A percentile compares a stretch with the other conserved stretches of the same genome.
Evolutionary conservation across 768 basidiomycete genomes (phyloP).

Genomic region (Leucogyrophana mollusca): DNA sequence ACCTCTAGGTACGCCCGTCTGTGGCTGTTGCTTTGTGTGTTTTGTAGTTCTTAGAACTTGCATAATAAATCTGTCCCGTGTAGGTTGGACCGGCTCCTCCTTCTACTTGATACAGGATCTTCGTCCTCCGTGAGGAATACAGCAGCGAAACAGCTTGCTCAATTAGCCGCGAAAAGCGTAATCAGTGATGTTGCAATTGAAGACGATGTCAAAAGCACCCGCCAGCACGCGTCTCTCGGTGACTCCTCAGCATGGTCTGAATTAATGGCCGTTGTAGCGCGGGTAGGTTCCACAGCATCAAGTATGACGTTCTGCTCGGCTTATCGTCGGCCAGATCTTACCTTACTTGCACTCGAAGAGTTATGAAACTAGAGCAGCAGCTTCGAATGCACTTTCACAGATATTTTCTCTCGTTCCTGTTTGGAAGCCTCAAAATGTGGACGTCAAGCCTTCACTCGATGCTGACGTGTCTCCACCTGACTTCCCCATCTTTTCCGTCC

Average conservation of each 20-base stretch:
- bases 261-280: slow-evolving; percentile 85
- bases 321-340: slow-evolving; percentile 57
- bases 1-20: slow-evolving; percentile 60
- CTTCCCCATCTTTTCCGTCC: slow-evolving; percentile 76
- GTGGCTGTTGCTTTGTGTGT: background rate
- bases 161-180: slow-evolving; percentile 84
- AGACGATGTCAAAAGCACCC: slow-evolving; percentile 66
- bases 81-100: slow-evolving; percentile 96
- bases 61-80: slow-evolving; percentile 1
- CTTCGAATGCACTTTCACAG: slow-evolving; percentile 83
- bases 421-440: slow-evolving; percentile 51
- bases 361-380: slow-evolving; percentile 89
- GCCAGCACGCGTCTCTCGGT: slow-evolving; percentile 54
- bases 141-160: slow-evolving; percentile 95
- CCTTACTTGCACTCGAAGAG: slow-evolving; percentile 90
- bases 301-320: background rate
- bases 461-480: slow-evolving; percentile 41
- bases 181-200: slow-evolving; percentile 79
- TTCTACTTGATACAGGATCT: slow-evolving; percentile 93
- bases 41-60: background rate
- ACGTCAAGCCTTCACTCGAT: slow-evolving; percentile 22
- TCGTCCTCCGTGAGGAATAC: slow-evolving; percentile 86
- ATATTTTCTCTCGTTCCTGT: slow-evolving; percentile 82
- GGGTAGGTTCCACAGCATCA: slow-evolving; percentile 46
- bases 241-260: slow-evolving; percentile 88